A percentile compares a stretch with the other conserved stretches of the same genome.
These are phyloP conservation scores for Pleoardoris graminearum DNA, from an alignment of 2,329 filamentous ascomycete genomes.

Conservation along the genomic window DNA sequence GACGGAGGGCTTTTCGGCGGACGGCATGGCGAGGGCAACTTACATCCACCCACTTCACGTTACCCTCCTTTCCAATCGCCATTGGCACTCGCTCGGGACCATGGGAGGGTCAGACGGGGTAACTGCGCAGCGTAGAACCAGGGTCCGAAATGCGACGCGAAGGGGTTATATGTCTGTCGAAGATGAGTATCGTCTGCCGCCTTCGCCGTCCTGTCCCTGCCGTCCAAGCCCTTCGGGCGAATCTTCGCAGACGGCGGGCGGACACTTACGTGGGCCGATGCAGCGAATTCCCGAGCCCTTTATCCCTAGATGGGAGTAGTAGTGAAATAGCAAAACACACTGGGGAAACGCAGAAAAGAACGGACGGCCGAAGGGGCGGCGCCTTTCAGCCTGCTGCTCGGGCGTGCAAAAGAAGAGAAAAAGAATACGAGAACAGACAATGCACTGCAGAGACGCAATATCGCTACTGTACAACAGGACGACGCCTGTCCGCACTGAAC, in stretches of 20 bases:
- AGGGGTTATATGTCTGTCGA: background rate
- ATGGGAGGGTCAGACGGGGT: background rate
- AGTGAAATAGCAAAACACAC: no score
- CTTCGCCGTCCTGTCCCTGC: background rate
- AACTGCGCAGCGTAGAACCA: background rate
- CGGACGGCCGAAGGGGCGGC: background rate
- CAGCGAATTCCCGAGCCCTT: no score
- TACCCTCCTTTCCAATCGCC: slow-evolving; percentile 13
- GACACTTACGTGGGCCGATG: background rate
- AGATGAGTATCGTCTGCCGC: background rate
- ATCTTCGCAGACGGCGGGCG: background rate
- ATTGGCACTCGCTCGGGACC: slow-evolving; percentile 2
- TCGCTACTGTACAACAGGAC: background rate
- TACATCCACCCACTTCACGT: slow-evolving; percentile 16
- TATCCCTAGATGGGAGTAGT: no score
- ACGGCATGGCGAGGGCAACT: background rate
- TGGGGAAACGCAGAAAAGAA: background rate
- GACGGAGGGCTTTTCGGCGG: background rate
- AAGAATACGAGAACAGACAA: background rate
- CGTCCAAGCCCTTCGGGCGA: background rate
- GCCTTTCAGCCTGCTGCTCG: background rate
- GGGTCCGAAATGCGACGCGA: background rate
- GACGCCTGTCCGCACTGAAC: background rate
- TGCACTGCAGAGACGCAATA: background rate
- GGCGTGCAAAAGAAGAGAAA: background rate